phyloP scores from a whole-genome alignment of 2,329 filamentous ascomycete species.

The Diaporthe ampelina region DNA sequence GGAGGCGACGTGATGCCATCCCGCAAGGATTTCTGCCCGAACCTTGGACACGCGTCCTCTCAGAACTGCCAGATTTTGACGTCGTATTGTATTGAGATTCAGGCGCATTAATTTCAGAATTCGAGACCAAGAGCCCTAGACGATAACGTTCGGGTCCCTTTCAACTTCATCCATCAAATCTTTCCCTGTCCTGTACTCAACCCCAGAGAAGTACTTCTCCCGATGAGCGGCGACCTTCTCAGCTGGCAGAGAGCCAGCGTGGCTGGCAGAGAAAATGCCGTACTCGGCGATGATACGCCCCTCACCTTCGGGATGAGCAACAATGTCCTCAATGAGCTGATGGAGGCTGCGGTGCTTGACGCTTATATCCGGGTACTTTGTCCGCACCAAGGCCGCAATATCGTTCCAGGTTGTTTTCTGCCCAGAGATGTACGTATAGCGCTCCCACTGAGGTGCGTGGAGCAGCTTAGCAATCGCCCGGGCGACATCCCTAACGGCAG shows the following conservation, averaged over 20 bases:
- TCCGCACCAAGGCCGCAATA: not conserved
- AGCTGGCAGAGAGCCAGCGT: not conserved
- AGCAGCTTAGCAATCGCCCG: not conserved
- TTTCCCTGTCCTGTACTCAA: not conserved
- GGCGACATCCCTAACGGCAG: not conserved
- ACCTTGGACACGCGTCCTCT: not conserved
- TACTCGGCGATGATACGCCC: not conserved
- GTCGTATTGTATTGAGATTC: not conserved
- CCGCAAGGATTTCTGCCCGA: not conserved
- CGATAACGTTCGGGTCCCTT: not conserved
- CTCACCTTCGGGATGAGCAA: not conserved
- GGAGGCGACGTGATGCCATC: not conserved
- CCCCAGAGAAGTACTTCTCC: not conserved
- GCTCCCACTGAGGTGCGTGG: not conserved
- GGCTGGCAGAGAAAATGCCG: slow-evolving; percentile 4
- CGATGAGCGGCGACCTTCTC: not conserved
- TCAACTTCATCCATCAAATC: not conserved
- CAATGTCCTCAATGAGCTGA: not conserved
- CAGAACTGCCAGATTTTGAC: not conserved
- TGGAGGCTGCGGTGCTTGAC: not conserved
- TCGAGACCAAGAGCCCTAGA: no score
- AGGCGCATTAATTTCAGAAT: no score
- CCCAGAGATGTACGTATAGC: not conserved
- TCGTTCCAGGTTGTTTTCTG: not conserved
- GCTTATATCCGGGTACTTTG: not conserved